Evolutionary conservation across 78 protist species (phyloP).

Genomic region (Dictyostelium citrinum): DNA sequence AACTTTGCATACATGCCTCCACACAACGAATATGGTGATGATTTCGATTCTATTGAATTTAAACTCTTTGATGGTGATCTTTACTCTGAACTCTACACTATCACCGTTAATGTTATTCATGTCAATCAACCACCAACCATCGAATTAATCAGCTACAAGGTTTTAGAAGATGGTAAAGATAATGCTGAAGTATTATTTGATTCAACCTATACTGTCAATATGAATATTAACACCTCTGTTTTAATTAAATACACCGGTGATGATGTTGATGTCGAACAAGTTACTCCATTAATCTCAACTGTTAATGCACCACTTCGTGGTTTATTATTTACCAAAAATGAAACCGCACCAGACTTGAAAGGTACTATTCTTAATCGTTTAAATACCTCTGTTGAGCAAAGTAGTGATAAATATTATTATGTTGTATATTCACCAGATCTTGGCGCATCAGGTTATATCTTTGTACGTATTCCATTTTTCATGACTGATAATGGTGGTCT

Average conservation of each 20-base stretch:
- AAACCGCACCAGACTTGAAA: neutral
- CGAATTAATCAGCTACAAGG: neutral
- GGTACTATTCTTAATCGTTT: neutral
- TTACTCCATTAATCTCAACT: neutral
- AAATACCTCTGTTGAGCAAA: neutral
- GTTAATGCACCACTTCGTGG: neutral
- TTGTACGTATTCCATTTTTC: neutral
- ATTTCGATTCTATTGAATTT: neutral
- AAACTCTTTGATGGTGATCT: neutral
- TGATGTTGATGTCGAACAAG: neutral
- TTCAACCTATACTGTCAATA: neutral
- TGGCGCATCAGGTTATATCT: neutral
- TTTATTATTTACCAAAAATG: neutral
- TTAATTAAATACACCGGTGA: neutral
- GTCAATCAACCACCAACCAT: slow-evolving; percentile 3
- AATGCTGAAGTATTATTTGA: neutral
- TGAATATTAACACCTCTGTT: neutral
- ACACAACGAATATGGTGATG: slow-evolving; percentile 3
- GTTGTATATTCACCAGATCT: neutral
- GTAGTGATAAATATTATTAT: neutral
- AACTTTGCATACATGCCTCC: slow-evolving; percentile 30
- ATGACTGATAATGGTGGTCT: neutral
- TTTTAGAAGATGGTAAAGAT: neutral
- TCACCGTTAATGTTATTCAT: neutral
- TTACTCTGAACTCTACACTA: neutral